Evolutionary conservation across 2,329 filamentous ascomycete species (phyloP).

Genomic region (Alternaria tenuissima): DNA sequence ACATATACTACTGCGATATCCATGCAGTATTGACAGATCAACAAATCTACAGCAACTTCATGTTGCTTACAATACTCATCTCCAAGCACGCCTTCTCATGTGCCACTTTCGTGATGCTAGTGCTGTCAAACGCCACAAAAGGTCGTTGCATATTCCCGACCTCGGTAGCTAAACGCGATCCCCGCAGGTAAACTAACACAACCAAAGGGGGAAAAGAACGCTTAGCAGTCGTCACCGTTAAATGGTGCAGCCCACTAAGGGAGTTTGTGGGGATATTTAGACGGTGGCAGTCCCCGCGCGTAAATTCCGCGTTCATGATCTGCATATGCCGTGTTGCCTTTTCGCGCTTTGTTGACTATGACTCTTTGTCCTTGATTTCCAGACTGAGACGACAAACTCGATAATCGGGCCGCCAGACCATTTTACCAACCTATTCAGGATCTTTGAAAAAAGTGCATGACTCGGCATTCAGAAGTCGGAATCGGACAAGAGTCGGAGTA

Average conservation of each 20-base stretch:
- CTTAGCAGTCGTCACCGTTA: conserved; percentile 35
- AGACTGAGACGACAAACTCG: neutral
- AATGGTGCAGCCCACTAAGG: conserved; percentile 17
- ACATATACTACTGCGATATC: neutral
- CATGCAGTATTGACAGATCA: neutral
- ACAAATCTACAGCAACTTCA: neutral
- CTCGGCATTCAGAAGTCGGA: neutral
- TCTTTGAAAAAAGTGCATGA: neutral
- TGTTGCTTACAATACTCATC: neutral
- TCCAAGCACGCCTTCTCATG: neutral
- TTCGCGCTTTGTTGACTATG: neutral
- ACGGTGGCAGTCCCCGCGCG: conserved; percentile 3
- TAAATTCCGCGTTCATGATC: neutral
- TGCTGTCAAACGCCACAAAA: neutral
- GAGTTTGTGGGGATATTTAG: conserved; percentile 3
- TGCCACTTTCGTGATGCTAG: conserved; percentile 2
- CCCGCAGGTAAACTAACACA: conserved; percentile 26
- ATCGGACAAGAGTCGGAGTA: conserved; percentile 1
- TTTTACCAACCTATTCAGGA: neutral
- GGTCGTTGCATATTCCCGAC: conserved; percentile 24
- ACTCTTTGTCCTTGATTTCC: neutral
- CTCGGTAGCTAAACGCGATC: conserved; percentile 34
- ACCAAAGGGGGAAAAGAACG: conserved; percentile 18
- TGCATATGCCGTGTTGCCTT: neutral
- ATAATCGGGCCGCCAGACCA: neutral